Evolutionary conservation across 2,329 filamentous ascomycete species (phyloP), one percentile per base, ranked within the genome.

Genomic region (Biscogniauxia mediterranea): DNA sequence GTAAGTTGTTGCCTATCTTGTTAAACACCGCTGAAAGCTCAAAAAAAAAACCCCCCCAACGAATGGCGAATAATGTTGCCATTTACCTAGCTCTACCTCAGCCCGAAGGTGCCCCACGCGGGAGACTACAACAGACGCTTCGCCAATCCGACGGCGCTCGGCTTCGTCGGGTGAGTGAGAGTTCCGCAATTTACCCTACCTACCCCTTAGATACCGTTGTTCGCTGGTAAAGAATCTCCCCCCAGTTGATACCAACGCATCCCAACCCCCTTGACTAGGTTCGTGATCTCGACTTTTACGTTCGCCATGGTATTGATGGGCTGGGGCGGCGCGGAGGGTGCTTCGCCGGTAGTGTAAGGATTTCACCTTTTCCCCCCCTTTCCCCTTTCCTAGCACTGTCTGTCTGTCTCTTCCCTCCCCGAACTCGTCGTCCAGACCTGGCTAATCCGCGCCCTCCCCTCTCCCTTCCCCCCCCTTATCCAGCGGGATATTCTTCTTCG

Each of bases 41-140:
- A n/a, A n/a, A n/a, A n/a, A n/a, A n/a, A n/a, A n/a, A n/a, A n/a
- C n/a, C n/a, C n/a, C n/a, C n/a, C 23, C 23, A 23, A 23, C 23
- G 23, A 23, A 23, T 23, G 5, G 19, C 66, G 59, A 50, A 63
- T 19, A 4, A 9, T 28, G 46, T 57, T 19, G n/a, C n/a, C n/a
- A n/a, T n/a, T n/a, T n/a, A n/a, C n/a, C n/a, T 53, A 74, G 72
- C 74, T 77, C n/a, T 77, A 77, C 57, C 74, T 77, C 20, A 73
- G 74, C 5, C 75, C 75, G 1, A 77, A 77, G 57, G 73, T 75
- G 11, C 75, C 74, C 1, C 71, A 72, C 20, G 69, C 71, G 11
- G 74, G 73, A 25, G 73, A 76, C 58, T 73, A 73, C 58, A 75
- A 75, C 64, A 67, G 57, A 54, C 70, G 74, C n/a, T 77, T 76